phyloP scores from a whole-genome alignment of 768 basidiomycete genomes.

The Amanita exitialis region DNA sequence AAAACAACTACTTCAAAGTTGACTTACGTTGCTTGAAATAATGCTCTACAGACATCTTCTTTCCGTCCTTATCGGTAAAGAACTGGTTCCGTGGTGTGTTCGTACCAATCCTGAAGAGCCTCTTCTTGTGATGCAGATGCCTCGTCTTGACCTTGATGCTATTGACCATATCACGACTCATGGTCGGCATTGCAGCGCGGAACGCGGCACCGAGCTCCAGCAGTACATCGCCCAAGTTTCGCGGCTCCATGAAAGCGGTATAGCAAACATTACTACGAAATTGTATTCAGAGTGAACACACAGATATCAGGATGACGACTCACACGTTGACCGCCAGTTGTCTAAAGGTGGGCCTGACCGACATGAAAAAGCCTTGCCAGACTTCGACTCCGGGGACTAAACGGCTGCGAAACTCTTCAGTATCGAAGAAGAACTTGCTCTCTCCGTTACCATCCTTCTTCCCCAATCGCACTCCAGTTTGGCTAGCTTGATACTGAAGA shows the following conservation, averaged over 20 bases:
- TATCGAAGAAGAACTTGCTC: constrained; percentile 47
- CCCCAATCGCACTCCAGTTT: constrained; percentile 41
- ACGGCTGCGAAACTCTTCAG: constrained; percentile 12
- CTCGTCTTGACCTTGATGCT: constrained; percentile 6
- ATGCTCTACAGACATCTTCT: constrained; percentile 44
- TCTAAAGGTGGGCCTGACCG: constrained; percentile 37
- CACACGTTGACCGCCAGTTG: constrained; percentile 47
- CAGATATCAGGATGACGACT: constrained; percentile 6
- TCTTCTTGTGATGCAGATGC: constrained; percentile 5
- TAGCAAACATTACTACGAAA: constrained; percentile 38
- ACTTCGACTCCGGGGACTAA: constrained; percentile 28
- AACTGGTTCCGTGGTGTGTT: constrained; percentile 13
- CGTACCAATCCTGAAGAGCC: constrained; percentile 3
- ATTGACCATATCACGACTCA: not conserved
- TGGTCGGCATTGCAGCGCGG: constrained; percentile 24
- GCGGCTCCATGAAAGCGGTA: constrained; percentile 45
- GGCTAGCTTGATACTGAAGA: constrained; percentile 36
- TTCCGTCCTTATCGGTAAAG: constrained; percentile 32
- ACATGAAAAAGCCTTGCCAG: constrained; percentile 37
- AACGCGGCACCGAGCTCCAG: constrained; percentile 32
- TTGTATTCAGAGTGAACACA: not conserved
- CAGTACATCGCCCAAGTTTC: constrained; percentile 55
- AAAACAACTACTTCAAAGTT: constrained; percentile 25
- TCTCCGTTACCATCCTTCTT: constrained; percentile 12
- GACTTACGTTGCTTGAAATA: constrained; percentile 31